Conservation (phyloP, 768 basidiomycete genomes). For the Coprinopsis marcescibilis region DNA sequence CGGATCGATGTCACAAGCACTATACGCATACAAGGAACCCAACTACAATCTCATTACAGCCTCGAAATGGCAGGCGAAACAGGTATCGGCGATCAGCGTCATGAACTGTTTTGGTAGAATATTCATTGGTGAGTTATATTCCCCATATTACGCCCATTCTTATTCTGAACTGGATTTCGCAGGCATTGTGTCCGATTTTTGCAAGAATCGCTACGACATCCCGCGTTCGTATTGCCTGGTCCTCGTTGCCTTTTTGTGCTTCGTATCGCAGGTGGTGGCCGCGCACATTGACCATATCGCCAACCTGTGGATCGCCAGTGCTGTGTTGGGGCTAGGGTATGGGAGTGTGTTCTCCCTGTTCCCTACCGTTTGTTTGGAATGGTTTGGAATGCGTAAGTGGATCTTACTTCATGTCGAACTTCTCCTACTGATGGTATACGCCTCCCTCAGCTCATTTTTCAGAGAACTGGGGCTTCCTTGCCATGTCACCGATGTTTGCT, state of each 20-base stretch:
- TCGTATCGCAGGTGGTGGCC: conserved; percentile 65
- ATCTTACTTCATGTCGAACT: neutral
- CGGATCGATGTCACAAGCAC: conserved; percentile 66
- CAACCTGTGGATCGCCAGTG: conserved; percentile 58
- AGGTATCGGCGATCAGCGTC: conserved; percentile 79
- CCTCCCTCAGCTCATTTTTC: conserved; percentile 43
- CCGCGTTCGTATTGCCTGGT: conserved; percentile 70
- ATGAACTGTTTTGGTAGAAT: conserved; percentile 80
- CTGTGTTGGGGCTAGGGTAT: conserved; percentile 59
- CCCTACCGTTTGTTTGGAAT: conserved; percentile 78
- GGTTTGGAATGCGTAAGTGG: conserved; percentile 79
- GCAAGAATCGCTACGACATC: conserved; percentile 47
- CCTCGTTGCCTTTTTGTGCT: conserved; percentile 60
- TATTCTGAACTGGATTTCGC: neutral
- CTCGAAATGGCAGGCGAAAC: conserved; percentile 71
- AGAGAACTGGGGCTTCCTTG: conserved; percentile 83
- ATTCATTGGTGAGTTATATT: conserved; percentile 48
- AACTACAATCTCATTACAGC: conserved; percentile 65
- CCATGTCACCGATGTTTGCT: conserved; percentile 67
- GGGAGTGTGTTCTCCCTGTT: conserved; percentile 67
- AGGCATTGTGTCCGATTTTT: conserved; percentile 69
- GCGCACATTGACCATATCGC: conserved; percentile 49
- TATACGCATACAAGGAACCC: conserved; percentile 52
- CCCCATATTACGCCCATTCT: neutral
- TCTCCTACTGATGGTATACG: neutral